These are phyloP conservation scores for Climacium dendroides DNA, from an alignment of 225 moss, liverwort and hornwort species.

Conservation along the genomic window DNA sequence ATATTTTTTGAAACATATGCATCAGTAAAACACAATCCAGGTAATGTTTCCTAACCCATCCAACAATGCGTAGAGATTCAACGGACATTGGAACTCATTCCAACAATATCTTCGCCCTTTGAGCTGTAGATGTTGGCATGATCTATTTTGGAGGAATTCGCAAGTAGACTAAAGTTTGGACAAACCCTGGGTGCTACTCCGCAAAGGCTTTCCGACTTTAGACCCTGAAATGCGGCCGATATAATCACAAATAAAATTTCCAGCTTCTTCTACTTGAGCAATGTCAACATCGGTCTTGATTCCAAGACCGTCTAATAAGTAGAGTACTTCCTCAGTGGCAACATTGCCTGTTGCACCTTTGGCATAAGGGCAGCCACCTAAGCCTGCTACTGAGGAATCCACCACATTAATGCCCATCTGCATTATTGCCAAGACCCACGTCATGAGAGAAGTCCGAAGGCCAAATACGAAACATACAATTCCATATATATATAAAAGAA, in stretches of 20 bases:
- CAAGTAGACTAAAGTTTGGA: slow-evolving; percentile 17
- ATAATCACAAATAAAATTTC: slow-evolving; percentile 67
- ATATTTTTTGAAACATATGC: neutral
- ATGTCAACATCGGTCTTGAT: slow-evolving; percentile 69
- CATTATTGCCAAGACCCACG: neutral
- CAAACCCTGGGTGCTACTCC: slow-evolving; percentile 3
- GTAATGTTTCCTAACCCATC: neutral
- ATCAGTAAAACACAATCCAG: neutral
- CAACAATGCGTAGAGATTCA: neutral
- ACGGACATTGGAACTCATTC: neutral
- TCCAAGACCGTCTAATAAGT: slow-evolving; percentile 73
- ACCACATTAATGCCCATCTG: slow-evolving; percentile 94
- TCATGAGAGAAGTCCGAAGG: neutral
- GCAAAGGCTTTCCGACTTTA: slow-evolving; percentile 46
- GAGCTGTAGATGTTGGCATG: neutral
- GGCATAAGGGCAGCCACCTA: slow-evolving; percentile 94
- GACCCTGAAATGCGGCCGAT: slow-evolving; percentile 61
- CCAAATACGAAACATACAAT: neutral
- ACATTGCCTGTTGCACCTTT: slow-evolving; percentile 94
- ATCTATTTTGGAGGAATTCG: neutral
- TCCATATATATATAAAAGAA: neutral
- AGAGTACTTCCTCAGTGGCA: slow-evolving; percentile 89
- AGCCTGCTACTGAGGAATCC: slow-evolving; percentile 84
- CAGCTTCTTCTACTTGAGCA: slow-evolving; percentile 52
- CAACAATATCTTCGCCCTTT: neutral